These are phyloP conservation scores for Fusarium duplospermum DNA, from an alignment of 2,329 filamentous ascomycete genomes.

Conservation along the genomic window DNA sequence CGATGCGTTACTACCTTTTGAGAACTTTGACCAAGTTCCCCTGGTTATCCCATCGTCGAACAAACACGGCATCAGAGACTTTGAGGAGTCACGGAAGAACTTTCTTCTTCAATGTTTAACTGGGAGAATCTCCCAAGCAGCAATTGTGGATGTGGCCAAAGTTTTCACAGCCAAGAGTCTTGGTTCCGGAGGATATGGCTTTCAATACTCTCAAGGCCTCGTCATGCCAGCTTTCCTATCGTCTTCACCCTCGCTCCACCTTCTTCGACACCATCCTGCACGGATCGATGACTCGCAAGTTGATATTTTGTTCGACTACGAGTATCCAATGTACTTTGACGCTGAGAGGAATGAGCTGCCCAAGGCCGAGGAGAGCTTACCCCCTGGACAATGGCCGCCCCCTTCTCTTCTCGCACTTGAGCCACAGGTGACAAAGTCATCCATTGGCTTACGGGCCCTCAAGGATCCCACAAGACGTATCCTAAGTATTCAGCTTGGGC, in stretches of 20 bases:
- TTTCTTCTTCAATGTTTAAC: not conserved
- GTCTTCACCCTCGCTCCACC: not conserved
- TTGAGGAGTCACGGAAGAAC: not conserved
- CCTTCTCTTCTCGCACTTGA: not conserved
- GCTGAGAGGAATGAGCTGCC: not conserved
- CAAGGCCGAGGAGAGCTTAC: not conserved
- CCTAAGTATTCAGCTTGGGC: not conserved
- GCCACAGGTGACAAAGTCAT: not conserved
- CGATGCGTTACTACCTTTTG: not conserved
- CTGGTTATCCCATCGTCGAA: not conserved
- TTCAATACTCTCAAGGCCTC: not conserved
- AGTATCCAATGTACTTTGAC: not conserved
- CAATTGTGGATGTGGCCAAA: not conserved
- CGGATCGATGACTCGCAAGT: not conserved
- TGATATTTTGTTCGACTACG: not conserved
- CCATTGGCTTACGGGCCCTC: not conserved
- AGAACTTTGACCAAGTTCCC: not conserved
- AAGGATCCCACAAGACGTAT: not conserved
- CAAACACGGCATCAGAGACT: not conserved
- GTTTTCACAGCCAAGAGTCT: not conserved
- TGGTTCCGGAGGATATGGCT: not conserved
- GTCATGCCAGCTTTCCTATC: not conserved
- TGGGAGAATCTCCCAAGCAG: not conserved
- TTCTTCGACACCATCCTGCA: not conserved
- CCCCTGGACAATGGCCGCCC: not conserved